Evolutionary conservation across 2,329 filamentous ascomycete genomes (phyloP), one percentile per base, ranked within the genome.

Genomic region (Arthrinium phaeospermum): DNA sequence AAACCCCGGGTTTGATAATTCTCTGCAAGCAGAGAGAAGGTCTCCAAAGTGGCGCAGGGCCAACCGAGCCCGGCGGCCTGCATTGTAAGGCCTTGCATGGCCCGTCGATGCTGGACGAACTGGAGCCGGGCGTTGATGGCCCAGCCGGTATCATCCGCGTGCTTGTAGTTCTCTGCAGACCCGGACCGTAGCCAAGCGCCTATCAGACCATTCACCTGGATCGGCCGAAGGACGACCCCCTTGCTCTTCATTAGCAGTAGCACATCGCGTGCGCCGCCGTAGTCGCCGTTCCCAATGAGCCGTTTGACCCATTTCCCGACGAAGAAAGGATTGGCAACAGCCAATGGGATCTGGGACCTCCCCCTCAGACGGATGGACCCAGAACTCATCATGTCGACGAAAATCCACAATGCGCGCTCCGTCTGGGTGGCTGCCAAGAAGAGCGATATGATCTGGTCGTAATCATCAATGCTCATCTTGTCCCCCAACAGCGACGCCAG

Each of bases 221-320:
- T 91, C 1, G 93, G 85, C 53, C 93, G 90, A 2, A 94, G 91
- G 72, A 86, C 85, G 46, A 95, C 88, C 1, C 91, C 90, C 76
- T 89, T 90, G 70, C 88, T 85, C 76, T 91, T 90, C 92, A 97
- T 96, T 74, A 95, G 87, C 19, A 92, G 88, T 41, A 96, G 85
- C 12, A 97, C 93, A 73, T 90, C 89, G 70, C 89, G 86, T 3
- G 94, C 94, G 1, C 92, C 92, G 72, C 93, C 89, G 19, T 93
- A 83, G 75, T 94, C 89, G 2, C 91, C 91, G 72, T 91, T 89
- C 22, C 91, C 92, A 71, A 97, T 93, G 12, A 97, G 88, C 69
- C 93, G 91, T 81, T 96, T 96, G 78, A 97, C 88, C 95, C 95
- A 98, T 77, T 94, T 95, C 46, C 92, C 93, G 75, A 95, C 93